Evolutionary conservation across 2,329 filamentous ascomycete genomes (phyloP), one percentile per base, ranked within the genome.

Genomic region (Allantophomopsis lycopodina): DNA sequence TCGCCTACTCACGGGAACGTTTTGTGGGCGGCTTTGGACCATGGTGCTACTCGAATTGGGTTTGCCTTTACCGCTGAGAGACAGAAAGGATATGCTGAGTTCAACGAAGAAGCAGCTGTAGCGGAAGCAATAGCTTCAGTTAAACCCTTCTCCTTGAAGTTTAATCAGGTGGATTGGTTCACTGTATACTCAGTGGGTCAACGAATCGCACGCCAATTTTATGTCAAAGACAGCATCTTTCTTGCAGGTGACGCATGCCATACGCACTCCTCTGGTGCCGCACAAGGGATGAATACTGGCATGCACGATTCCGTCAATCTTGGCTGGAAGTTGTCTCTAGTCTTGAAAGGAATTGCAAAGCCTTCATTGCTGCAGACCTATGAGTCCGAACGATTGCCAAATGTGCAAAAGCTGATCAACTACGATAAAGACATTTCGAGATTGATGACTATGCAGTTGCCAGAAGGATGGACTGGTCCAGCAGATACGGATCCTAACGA

Each of bases 241-340:
- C 54, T 75, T 10, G 68, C 66, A 1, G 71, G 71, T 0, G 71
- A 76, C 48, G 68, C 70, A 15, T 71, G 67, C 42, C 71, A 76
- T 44, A 75, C 73, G 0, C 74, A 79, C 48, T 72, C 66, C 1
- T 73, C 73, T 2, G 77, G 78, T 48, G 74, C 74, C 0, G 75
- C 73, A 0, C 75, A 79, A 52, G 75, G 69, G 4, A 67, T 71
- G 63, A 72, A 72, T 44, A 66, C 68, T 11, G 61, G 66, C 21
- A 59, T 78, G 41, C 73, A 78, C 49, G 75, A 79, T 43, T 64
- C 74, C 5, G 70, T 73, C 44, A 76, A 77, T 44, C 62, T 76
- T 35, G 72, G 71, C 6, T 76, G 72, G 72, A 77, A 78, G 49
- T 59, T 77, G 7, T 67, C 61, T 1, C 56, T 63, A 23, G 60